Evolutionary conservation across 805 yeast species (phyloP), one percentile per base, ranked within the genome.

Genomic region (Saccharomycopsis amapae): DNA sequence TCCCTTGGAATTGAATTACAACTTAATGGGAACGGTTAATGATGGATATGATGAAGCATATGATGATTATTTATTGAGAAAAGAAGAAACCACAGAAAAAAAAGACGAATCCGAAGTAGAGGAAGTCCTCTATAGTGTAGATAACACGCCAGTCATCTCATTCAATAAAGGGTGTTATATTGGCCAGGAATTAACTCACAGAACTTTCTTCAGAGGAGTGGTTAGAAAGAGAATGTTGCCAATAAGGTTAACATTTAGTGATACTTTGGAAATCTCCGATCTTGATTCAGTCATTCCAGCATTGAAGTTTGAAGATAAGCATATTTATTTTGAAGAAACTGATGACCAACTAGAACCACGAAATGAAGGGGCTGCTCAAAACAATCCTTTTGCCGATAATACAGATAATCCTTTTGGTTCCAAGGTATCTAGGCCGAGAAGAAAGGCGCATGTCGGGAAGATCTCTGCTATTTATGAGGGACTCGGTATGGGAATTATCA

Each of bases 111-210:
- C 41, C 5, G 41, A 38, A 6, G 45, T 23, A 12, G 49, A 45
- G 30, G 41, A 39, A 18, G 7, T 7, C 10, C 12, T 5, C 15
- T 47, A 43, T 26, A 43, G 37, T 28, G 31, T 32, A 17, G 42
- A 40, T 17, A 42, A 44, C 17, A 22, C 48, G 7, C 50, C 52
- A 15, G 45, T 90, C 0, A 71, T 93, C 12, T 86, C 90, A 44
- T 76, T 81, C 42, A 81, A 87, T 53, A 93, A 93, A 62, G 99
- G 99, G 1, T 93, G 99, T 60, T 93, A 93, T 56, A 81, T 87
- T 13, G 99, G 99, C 1, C 98, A 93, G 63, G 99, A 93, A 60
- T 68, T 93, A 42, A 89, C 97, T 0, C 87, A 89, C 15, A 73
- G 98, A 56, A 82, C 97, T 0, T 81, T 73, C 57, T 85, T 85